Percentiles rank a stretch among this genome's conserved stretches.
Evolutionary conservation across 1,139 yeast species (phyloP).

Genomic region (Entelexis sorbosivorans): DNA sequence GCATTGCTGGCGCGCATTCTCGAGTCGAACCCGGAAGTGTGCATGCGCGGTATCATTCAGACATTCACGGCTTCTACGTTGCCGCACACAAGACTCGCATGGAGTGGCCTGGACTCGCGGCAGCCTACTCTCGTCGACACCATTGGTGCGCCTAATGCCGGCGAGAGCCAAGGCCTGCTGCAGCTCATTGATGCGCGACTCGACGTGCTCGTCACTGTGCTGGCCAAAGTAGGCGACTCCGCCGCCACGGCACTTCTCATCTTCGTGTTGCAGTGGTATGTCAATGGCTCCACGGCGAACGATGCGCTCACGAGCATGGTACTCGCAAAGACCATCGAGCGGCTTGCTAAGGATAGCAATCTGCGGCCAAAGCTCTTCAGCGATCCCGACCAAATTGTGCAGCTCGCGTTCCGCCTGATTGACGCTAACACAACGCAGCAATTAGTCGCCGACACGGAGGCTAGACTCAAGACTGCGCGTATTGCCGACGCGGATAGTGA

Average conservation of each 20-base stretch:
- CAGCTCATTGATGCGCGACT: constrained; percentile 42
- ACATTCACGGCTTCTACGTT: not conserved
- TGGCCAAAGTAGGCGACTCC: constrained; percentile 41
- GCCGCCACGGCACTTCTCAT: constrained; percentile 44
- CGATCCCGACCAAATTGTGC: constrained; percentile 50
- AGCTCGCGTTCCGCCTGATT: constrained; percentile 42
- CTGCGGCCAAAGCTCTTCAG: constrained; percentile 53
- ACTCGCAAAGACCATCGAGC: constrained; percentile 14
- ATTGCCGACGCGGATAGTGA: not conserved
- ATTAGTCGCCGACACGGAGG: not conserved
- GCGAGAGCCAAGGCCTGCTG: not conserved
- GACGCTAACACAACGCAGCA: not conserved
- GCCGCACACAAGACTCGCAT: not conserved
- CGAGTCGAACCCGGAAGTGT: not conserved
- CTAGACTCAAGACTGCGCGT: not conserved
- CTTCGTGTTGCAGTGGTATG: constrained; percentile 40
- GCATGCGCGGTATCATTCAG: not conserved
- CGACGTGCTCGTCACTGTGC: constrained; percentile 37
- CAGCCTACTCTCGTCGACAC: constrained; percentile 11
- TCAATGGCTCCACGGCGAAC: constrained; percentile 38
- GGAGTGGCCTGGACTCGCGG: not conserved
- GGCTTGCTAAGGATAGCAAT: constrained; percentile 7
- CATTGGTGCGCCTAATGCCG: not conserved
- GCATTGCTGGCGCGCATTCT: not conserved
- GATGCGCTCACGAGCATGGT: not conserved